Evolutionary conservation across 805 yeast species (phyloP), one percentile per base, ranked within the genome.

Genomic region (Lachancea sp.): DNA sequence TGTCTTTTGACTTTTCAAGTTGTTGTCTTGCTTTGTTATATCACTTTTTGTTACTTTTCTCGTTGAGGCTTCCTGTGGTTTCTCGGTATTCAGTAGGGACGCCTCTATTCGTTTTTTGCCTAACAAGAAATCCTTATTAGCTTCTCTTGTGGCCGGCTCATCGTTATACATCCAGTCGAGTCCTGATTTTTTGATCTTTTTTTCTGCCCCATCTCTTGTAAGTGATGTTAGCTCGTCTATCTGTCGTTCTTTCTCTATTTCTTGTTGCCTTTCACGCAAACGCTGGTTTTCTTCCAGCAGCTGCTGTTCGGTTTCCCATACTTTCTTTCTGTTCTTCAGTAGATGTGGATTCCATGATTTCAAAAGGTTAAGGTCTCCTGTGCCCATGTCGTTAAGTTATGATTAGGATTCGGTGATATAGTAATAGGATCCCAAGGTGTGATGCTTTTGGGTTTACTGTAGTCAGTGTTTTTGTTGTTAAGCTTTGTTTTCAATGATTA

Each of bases 301-400:
- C 34, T 82, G 82, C 58, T 86, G 89, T 58, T 93, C 97, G 44
- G 71, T 73, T 52, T 79, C 73, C 91, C 95, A 84, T 30, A 91
- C 90, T 57, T 82, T 85, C 52, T 81, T 82, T 65, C 82, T 88
- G 70, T 91, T 91, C 61, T 83, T 85, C 59, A 85, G 70, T 41
- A 87, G 71, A 38, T 84, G 90, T 2, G 99, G 97, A 63, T 91
- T 88, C 99, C 98, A 91, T 49, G 98, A 91, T 62, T 91, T 91
- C 68, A 91, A 85, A 45, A 90, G 65, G 61, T 91, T 91, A 50
- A 91, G 72, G 63, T 90, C 96, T 4, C 89, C 86, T 1, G 89
- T 85, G 61, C 72, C 74, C 75, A 70, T 71, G 12, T 19, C 17
- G 11, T 8, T 17, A 38, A n/a, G n/a, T n/a, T n/a, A n/a, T n/a